Conservation (phyloP, 495 filamentous ascomycete genomes). For the Daldinia childiae region DNA sequence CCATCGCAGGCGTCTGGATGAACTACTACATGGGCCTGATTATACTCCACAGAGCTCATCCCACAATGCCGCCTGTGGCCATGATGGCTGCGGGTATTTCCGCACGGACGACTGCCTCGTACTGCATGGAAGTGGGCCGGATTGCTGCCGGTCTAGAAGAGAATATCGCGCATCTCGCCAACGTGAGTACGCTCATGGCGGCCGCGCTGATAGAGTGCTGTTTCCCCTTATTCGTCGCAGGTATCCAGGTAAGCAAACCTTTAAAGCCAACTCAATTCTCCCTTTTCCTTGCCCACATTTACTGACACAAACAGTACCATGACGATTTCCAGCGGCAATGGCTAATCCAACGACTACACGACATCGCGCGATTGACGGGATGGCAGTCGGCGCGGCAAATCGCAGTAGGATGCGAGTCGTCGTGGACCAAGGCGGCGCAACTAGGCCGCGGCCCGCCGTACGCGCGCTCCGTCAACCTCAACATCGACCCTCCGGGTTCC, state of each 20-base stretch:
- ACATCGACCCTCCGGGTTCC: constrained; percentile 42
- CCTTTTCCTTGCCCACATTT: not conserved
- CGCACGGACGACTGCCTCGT: constrained; percentile 71
- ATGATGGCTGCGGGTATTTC: constrained; percentile 83
- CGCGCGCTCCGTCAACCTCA: constrained; percentile 55
- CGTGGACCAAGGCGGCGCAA: constrained; percentile 78
- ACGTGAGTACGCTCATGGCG: constrained; percentile 81
- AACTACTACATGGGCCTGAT: constrained; percentile 86
- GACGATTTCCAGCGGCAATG: constrained; percentile 76
- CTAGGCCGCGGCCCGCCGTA: constrained; percentile 81
- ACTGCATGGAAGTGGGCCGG: constrained; percentile 78
- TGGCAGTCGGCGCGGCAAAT: constrained; percentile 86
- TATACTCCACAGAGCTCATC: constrained; percentile 78
- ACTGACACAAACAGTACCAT: constrained; percentile 67
- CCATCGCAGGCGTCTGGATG: constrained; percentile 84
- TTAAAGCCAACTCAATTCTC: not conserved
- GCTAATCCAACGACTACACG: constrained; percentile 74
- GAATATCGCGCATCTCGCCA: constrained; percentile 61
- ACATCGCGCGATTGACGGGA: constrained; percentile 82
- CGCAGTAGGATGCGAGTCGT: constrained; percentile 80
- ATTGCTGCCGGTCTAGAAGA: constrained; percentile 84
- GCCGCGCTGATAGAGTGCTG: constrained; percentile 81
- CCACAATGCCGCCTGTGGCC: constrained; percentile 89
- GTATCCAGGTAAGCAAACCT: constrained; percentile 66
- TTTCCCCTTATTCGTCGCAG: constrained; percentile 86